phyloP scores from a whole-genome alignment of 2,329 filamentous ascomycete species.

The Pseudogymnoascus sp. region DNA sequence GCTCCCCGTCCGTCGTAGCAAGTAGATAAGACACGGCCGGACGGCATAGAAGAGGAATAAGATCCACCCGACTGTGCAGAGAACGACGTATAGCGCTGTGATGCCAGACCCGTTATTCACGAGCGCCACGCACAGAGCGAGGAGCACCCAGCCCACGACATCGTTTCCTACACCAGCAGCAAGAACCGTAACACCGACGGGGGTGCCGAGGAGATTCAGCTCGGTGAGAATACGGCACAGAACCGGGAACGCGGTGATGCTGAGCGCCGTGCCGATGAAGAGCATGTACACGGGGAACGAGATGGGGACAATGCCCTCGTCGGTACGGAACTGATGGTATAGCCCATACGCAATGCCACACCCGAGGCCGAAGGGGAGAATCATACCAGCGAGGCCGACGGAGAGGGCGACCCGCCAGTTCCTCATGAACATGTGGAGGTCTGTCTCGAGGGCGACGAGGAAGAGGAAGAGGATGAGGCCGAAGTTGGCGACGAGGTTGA shows the following conservation, averaged over 20 bases:
- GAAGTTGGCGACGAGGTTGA: slow-evolving; percentile 72
- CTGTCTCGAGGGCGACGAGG: slow-evolving; percentile 78
- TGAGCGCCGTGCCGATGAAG: slow-evolving; percentile 88
- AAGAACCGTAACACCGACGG: slow-evolving; percentile 79
- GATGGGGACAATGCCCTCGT: slow-evolving; percentile 44
- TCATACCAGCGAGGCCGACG: slow-evolving; percentile 72
- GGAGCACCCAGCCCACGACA: slow-evolving; percentile 81
- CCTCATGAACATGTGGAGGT: slow-evolving; percentile 64
- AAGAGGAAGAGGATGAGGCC: slow-evolving; percentile 81
- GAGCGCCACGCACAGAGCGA: slow-evolving; percentile 85
- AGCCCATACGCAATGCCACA: slow-evolving; percentile 73
- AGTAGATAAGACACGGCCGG: slow-evolving; percentile 64
- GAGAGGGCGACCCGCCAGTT: slow-evolving; percentile 75
- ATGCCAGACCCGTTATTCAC: slow-evolving; percentile 81
- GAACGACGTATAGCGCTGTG: slow-evolving; percentile 74
- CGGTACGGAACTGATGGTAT: slow-evolving; percentile 57
- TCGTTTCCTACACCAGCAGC: slow-evolving; percentile 92
- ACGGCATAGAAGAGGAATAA: slow-evolving; percentile 67
- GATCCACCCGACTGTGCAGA: slow-evolving; percentile 66
- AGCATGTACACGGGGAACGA: slow-evolving; percentile 55
- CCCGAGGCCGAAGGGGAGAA: slow-evolving; percentile 73
- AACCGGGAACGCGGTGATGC: slow-evolving; percentile 86
- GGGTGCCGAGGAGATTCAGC: slow-evolving; percentile 72
- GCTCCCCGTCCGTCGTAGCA: slow-evolving; percentile 64
- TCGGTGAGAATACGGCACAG: slow-evolving; percentile 90